Percentiles rank a stretch among this genome's conserved stretches.
Evolutionary conservation across 148 eudicot species (phyloP).

Genomic region (Arctostaphylos glauca): DNA sequence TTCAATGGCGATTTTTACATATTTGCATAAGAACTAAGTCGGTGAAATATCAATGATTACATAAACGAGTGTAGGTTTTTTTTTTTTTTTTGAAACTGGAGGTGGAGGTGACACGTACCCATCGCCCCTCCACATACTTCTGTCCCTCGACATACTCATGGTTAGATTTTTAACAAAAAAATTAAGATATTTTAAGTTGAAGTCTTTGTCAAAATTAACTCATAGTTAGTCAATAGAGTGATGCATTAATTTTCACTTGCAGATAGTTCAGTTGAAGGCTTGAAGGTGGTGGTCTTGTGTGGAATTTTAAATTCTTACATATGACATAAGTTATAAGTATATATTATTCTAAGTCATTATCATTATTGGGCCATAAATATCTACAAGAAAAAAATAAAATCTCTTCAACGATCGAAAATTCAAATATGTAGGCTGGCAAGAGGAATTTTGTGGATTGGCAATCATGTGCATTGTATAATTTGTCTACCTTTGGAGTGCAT

Average conservation of each 20-base stretch:
- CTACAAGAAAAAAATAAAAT: background rate
- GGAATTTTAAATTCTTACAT: background rate
- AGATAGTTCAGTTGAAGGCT: background rate
- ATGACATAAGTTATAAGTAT: background rate
- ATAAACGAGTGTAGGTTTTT: too few species aligned
- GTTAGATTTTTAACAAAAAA: background rate
- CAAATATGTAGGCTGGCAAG: constrained; percentile 10
- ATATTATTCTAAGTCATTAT: background rate
- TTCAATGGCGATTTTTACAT: too few species aligned
- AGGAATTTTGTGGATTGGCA: background rate
- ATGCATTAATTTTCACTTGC: background rate
- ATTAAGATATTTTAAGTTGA: background rate
- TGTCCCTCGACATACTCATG: background rate
- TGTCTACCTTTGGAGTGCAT: too few species aligned
- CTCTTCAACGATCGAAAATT: background rate
- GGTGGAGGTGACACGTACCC: too few species aligned
- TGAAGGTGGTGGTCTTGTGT: background rate
- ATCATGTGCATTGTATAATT: background rate
- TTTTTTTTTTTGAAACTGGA: too few species aligned
- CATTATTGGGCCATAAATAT: background rate
- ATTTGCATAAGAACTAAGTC: too few species aligned
- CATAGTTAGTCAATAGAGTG: background rate
- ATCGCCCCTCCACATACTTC: too few species aligned
- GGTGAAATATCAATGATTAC: too few species aligned
- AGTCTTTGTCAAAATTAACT: background rate